phyloP scores from a whole-genome alignment of 1,139 yeast genomes.

The Kluyveromyces sp. region DNA sequence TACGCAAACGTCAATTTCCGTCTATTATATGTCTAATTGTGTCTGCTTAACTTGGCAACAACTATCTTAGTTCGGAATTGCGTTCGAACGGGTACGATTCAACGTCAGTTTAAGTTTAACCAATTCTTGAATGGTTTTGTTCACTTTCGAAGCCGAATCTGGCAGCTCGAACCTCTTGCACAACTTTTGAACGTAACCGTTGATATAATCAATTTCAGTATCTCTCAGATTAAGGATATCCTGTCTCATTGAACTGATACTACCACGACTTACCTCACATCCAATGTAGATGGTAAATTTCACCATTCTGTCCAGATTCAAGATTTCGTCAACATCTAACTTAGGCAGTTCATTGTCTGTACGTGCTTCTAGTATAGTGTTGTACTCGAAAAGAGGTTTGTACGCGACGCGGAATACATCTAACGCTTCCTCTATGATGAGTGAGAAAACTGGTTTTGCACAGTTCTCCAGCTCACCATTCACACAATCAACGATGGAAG shows the following conservation, averaged over 20 bases:
- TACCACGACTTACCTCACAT: constrained; percentile 44
- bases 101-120: constrained; percentile 31
- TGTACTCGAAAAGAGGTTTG: constrained; percentile 28
- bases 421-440: constrained; percentile 46
- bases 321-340: constrained; percentile 26
- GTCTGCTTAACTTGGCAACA: neutral
- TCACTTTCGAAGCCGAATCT: constrained; percentile 25
- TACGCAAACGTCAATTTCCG: too few relatives aligned
- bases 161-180: constrained; percentile 34
- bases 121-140: constrained; percentile 30
- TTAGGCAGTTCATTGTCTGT: constrained; percentile 26
- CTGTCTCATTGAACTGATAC: constrained; percentile 84
- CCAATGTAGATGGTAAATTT: constrained; percentile 39
- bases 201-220: constrained; percentile 75
- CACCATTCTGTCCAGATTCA: constrained; percentile 42
- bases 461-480: constrained; percentile 60
- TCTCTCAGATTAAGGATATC: constrained; percentile 55
- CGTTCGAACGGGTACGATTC: constrained; percentile 12
- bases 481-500: constrained; percentile 65
- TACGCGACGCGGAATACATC: constrained; percentile 33
- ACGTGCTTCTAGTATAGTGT: constrained; percentile 20
- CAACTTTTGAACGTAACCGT: constrained; percentile 57
- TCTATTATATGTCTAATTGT: too few relatives aligned
- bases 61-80: neutral
- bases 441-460: constrained; percentile 37